Conservation (phyloP, 1,139 yeast species). For the Lodderomyces beijingensis region DNA sequence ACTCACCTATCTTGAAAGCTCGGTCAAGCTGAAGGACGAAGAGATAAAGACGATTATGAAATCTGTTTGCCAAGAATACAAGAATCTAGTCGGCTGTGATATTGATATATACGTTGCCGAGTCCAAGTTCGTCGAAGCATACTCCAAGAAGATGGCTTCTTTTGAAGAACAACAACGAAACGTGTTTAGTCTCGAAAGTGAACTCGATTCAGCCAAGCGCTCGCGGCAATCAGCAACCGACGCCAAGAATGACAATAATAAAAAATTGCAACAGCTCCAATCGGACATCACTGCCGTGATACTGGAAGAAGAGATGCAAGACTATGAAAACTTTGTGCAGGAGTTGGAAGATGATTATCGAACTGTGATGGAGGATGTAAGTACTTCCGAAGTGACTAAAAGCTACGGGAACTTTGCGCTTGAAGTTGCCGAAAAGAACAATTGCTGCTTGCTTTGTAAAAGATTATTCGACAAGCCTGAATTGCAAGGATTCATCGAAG, state of each 20-base stretch:
- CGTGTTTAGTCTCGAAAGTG: constrained; percentile 9
- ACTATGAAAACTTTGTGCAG: constrained; percentile 45
- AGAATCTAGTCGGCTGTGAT: constrained; percentile 14
- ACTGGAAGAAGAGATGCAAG: constrained; percentile 44
- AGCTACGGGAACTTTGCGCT: constrained; percentile 63
- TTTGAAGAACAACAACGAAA: constrained; percentile 11
- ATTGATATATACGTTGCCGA: constrained; percentile 24
- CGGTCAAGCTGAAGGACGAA: constrained; percentile 22
- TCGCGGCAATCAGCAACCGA: constrained; percentile 8
- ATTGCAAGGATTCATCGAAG: constrained; percentile 27
- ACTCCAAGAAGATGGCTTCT: constrained; percentile 9
- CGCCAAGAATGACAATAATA: constrained; percentile 14
- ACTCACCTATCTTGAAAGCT: constrained; percentile 39
- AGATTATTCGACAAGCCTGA: constrained; percentile 50
- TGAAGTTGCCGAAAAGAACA: constrained; percentile 50
- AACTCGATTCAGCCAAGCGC: constrained; percentile 10
- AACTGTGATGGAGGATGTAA: constrained; percentile 55
- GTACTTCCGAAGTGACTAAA: constrained; percentile 61
- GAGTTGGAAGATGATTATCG: constrained; percentile 60
- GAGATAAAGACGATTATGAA: constrained; percentile 15
- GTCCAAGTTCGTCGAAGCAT: constrained; percentile 14
- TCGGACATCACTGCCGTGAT: constrained; percentile 23
- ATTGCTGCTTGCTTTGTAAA: constrained; percentile 63
- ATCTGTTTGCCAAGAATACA: constrained; percentile 7
- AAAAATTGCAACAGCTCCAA: constrained; percentile 16